Evolutionary conservation across 1,284 basidiomycete genomes (phyloP), one percentile per base, ranked within the genome.

Genomic region (Porogramme epimiltina): DNA sequence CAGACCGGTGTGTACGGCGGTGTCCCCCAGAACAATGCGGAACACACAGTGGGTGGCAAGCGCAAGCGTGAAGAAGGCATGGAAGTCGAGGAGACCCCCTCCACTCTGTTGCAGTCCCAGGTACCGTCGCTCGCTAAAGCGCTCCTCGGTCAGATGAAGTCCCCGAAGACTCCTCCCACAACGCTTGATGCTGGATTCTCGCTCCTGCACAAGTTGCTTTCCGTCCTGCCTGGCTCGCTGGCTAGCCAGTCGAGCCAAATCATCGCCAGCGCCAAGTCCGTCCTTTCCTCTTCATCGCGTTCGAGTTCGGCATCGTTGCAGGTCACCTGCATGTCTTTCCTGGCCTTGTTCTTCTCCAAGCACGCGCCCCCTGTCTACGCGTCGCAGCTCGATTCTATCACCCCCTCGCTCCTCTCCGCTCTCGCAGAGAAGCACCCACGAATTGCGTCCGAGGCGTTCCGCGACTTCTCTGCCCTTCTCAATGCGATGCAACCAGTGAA

Each of bases 111-210:
- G 31, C 82, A 83, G 49, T 66, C 79, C 0, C 90, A 94, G 60
- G 86, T 94, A 2, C 88, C 92, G 3, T 71, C 82, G 0, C 73
- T 98, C 36, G 82, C 92, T 13, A 94, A 93, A 67, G 84, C 87
- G 3, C 78, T 96, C 16, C 78, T 95, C 41, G 87, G 85, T 66
- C 94, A 98, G 68, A 77, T 98, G 48, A 87, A 87, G 54, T 85
- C 86, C 1, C 69, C 83, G 4, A 97, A 94, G 73, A 91, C 92
- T 0, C 68, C 84, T 4, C 79, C 93, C n/a, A 70, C 80, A 1
- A 91, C 90, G 0, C 80, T 95, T 4, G 93, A 96, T 64, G 86
- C 93, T 39, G 91, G 90, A 15, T 96, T 97, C 64, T 76, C 79
- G 24, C 77, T 98, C 16, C 76, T 98, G 5, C 79, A 88, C 43